These are phyloP conservation scores for Naganishia antarctica DNA, from an alignment of 768 basidiomycete genomes.

Conservation along the genomic window DNA sequence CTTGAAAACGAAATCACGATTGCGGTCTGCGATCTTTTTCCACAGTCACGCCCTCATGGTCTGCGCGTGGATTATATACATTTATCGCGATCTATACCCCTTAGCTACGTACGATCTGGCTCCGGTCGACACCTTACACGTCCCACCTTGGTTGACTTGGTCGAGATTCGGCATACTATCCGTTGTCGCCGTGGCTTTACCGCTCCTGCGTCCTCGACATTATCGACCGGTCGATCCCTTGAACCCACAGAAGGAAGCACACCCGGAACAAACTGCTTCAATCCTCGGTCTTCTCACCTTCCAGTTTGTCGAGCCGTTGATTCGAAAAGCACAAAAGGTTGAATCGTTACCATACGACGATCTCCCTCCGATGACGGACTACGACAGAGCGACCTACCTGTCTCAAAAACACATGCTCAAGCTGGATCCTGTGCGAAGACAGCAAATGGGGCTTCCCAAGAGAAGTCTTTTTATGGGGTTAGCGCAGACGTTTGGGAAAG, in stretches of 20 bases:
- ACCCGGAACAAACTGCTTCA: conserved; percentile 57
- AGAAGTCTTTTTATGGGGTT: conserved; percentile 56
- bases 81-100: conserved; percentile 60
- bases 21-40: conserved; percentile 37
- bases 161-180: conserved; percentile 54
- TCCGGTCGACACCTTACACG: conserved; percentile 53
- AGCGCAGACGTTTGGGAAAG: conserved; percentile 47
- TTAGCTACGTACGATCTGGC: conserved; percentile 56
- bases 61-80: conserved; percentile 55
- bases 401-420: conserved; percentile 41
- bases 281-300: conserved; percentile 37
- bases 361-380: conserved; percentile 55
- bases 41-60: conserved; percentile 54
- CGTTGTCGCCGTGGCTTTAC: conserved; percentile 55
- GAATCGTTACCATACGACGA: conserved; percentile 47
- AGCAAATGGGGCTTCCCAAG: conserved; percentile 48
- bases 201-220: conserved; percentile 57
- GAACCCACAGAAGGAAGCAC: conserved; percentile 35
- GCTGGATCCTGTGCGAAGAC: conserved; percentile 50
- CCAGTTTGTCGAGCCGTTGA: conserved; percentile 33
- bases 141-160: conserved; percentile 57
- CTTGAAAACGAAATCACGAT: conserved; percentile 48
- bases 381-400: conserved; percentile 46
- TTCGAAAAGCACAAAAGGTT: conserved; percentile 43
- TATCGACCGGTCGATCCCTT: conserved; percentile 60